Evolutionary conservation across 805 yeast species (phyloP), one percentile per base, ranked within the genome.

Genomic region (Yamadazyma takamatsuzukensis): DNA sequence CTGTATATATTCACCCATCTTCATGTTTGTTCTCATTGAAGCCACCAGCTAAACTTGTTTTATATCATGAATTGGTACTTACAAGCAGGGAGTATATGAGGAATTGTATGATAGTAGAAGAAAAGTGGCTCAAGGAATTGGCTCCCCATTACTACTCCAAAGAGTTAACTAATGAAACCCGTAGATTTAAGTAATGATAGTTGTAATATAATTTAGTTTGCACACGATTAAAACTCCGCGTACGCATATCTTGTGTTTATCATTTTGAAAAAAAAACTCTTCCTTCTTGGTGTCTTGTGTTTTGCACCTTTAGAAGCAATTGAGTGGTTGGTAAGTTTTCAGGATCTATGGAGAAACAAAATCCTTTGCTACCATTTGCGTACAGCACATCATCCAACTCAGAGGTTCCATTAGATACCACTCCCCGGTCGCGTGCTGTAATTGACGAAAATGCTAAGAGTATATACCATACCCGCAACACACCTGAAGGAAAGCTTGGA

Each of bases 51-150:
- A 81, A 76, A 42, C 64, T 76, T 33, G 65, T 93, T 5, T 63
- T 90, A 11, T 93, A 86, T 53, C 87, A 88, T 48, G 94, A 90
- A 40, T 62, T 90, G 47, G 82, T 90, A 30, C 57, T 83, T 29
- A 90, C 98, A 0, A 74, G 87, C 16, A 85, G 81, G 53, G 97
- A 89, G 60, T 90, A 78, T 56, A 85, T 93, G 87, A 71, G 89
- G 37, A 81, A 81, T 44, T 79, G 88, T 48, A 74, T 84, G 56
- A 76, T 87, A 0, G 65, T 83, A 3, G 77, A 80, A 25, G 89
- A 83, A 18, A 63, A 63, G 29, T 84, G 95, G 93, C 56, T 89
- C 11, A 54, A 54, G 1, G 89, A 83, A 43, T 72, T 78, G 41
- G 96, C 94, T 0, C 83, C 88, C 1, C 86, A 80, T 43, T 77